A percentile compares a stretch with the other conserved stretches of the same genome.
Evolutionary conservation across 2,329 filamentous ascomycete species (phyloP).

Genomic region (Penicillium glabrum): DNA sequence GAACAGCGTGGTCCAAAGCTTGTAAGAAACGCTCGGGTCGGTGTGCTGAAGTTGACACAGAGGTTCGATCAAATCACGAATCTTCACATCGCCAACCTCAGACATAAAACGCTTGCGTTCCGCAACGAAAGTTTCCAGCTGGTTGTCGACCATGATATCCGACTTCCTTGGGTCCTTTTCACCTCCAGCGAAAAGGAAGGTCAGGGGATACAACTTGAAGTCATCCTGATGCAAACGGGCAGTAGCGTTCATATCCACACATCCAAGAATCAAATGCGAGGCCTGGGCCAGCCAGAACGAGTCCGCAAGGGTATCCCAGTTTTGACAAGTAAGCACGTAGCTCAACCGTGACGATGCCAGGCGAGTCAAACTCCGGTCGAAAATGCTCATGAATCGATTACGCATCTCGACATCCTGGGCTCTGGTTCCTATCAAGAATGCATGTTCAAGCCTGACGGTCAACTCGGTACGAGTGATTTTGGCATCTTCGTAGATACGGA

Average conservation of each 20-base stretch:
- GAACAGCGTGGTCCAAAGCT: constrained; percentile 89
- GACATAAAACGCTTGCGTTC: constrained; percentile 79
- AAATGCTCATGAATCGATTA: constrained; percentile 93
- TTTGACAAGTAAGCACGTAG: constrained; percentile 87
- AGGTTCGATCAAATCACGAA: constrained; percentile 85
- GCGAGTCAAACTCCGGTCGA: constrained; percentile 91
- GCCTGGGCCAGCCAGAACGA: constrained; percentile 98
- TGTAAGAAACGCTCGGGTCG: constrained; percentile 76
- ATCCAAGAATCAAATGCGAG: constrained; percentile 86
- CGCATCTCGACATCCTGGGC: constrained; percentile 96
- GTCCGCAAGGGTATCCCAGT: constrained; percentile 93
- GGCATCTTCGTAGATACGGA: constrained; percentile 96
- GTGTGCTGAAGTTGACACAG: constrained; percentile 89
- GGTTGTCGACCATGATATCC: constrained; percentile 74
- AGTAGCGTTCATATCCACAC: constrained; percentile 78
- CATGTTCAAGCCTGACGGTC: constrained; percentile 95
- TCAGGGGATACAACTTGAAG: constrained; percentile 74
- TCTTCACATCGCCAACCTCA: constrained; percentile 81
- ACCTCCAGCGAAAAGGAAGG: constrained; percentile 71
- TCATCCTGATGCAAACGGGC: constrained; percentile 81
- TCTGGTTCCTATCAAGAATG: constrained; percentile 91
- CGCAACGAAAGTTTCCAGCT: constrained; percentile 75
- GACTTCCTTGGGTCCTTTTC: constrained; percentile 64
- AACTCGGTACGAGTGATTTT: constrained; percentile 94
- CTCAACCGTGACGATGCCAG: constrained; percentile 84